A percentile compares a stretch with the other conserved stretches of the same genome.
Conservation (phyloP, 495 filamentous ascomycete species). For the Tuber microsphaerosporum region DNA sequence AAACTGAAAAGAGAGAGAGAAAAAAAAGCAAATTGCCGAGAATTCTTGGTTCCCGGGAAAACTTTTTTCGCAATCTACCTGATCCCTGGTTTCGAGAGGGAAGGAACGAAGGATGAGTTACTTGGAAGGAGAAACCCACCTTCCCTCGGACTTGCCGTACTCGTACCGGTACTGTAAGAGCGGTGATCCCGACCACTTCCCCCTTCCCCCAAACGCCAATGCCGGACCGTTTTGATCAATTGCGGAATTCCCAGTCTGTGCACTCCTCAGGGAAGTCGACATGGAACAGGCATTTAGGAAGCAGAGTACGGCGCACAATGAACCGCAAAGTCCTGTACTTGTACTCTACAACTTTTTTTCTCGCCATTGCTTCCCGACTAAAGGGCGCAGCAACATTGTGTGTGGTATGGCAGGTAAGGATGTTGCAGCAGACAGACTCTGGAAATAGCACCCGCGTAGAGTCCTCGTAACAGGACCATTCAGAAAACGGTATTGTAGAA, state of each 20-base stretch:
- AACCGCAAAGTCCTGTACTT: not conserved
- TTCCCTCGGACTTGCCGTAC: not conserved
- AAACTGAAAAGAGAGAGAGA: not conserved
- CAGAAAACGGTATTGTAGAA: not conserved
- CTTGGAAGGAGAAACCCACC: not conserved
- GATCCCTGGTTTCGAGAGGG: not conserved
- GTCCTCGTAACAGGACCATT: not conserved
- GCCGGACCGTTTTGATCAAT: not conserved
- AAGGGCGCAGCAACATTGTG: not conserved
- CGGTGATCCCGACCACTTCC: not conserved
- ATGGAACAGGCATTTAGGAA: not conserved
- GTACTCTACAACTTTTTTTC: not conserved
- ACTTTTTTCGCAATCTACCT: not conserved
- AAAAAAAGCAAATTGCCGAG: not conserved
- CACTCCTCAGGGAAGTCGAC: not conserved
- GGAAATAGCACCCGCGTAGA: not conserved
- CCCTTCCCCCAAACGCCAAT: not conserved
- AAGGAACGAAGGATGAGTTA: not conserved
- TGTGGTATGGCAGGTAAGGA: not conserved
- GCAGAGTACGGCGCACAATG: not conserved
- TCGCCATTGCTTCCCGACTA: not conserved
- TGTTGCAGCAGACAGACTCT: not conserved
- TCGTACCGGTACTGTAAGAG: not conserved
- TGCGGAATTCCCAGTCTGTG: not conserved
- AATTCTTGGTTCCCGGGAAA: not conserved